phyloP scores from a whole-genome alignment of 306 rosid species.

The Malus domestica region ASM211411v1 NC_041795.1:7207001-7207500 shows the following conservation, averaged over 20 bases:
- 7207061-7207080: constrained; percentile 90
- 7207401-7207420: background rate
- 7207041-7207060: constrained; percentile 26
- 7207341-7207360: background rate
- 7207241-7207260: background rate
- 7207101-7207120: constrained; percentile 73
- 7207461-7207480: background rate
- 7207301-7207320: background rate
- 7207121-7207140: constrained; percentile 72
- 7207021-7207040: background rate
- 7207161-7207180: constrained; percentile 80
- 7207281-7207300: background rate
- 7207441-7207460: background rate
- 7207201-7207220: constrained; percentile 81
- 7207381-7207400: background rate
- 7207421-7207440: background rate
- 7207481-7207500: background rate
- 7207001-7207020: constrained; percentile 16
- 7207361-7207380: background rate
- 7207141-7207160: constrained; percentile 89
- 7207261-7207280: background rate
- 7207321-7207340: background rate
- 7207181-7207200: constrained; percentile 99
- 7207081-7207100: constrained; percentile 79
- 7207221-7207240: constrained; percentile 47